A percentile compares a stretch with the other conserved stretches of the same genome.
These are phyloP conservation scores for Fraxinus velutina DNA, from an alignment of 305 asterid species.

Conservation along the genomic window DNA sequence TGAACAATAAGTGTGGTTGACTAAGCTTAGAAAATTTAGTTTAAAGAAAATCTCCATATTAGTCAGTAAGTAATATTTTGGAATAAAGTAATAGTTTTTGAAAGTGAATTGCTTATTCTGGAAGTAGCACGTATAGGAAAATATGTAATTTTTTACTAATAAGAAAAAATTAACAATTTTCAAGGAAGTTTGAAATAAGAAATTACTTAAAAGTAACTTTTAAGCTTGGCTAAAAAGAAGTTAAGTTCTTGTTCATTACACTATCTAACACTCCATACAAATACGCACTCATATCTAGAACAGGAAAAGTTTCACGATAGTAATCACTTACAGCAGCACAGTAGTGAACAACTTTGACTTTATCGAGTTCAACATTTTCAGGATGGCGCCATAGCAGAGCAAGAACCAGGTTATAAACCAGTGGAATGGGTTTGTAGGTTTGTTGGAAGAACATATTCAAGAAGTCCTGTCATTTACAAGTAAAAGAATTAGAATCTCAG, in stretches of 20 bases:
- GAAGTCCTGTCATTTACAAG: constrained; percentile 47
- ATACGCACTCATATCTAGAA: neutral
- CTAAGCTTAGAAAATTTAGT: neutral
- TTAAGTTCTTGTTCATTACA: neutral
- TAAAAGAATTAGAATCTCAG: neutral
- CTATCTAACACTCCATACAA: neutral
- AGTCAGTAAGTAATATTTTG: neutral
- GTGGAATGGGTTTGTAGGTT: constrained; percentile 58
- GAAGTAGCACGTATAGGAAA: neutral
- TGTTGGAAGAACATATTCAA: constrained; percentile 56
- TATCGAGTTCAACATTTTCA: constrained; percentile 49
- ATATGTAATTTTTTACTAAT: neutral
- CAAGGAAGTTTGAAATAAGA: neutral
- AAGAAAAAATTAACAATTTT: neutral
- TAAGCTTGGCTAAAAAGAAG: neutral
- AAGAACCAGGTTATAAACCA: constrained; percentile 52
- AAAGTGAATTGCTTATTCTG: neutral
- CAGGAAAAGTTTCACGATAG: too few relatives aligned
- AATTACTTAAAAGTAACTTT: neutral
- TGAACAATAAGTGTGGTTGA: neutral
- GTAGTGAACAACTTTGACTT: constrained; percentile 62
- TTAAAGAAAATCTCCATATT: neutral
- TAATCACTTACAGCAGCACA: constrained; percentile 55
- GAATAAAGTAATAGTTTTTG: neutral
- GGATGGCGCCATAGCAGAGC: constrained; percentile 76